Base-by-base conservation (phyloP, 306 rosid species). In the Cucurbita pepo region DNA sequence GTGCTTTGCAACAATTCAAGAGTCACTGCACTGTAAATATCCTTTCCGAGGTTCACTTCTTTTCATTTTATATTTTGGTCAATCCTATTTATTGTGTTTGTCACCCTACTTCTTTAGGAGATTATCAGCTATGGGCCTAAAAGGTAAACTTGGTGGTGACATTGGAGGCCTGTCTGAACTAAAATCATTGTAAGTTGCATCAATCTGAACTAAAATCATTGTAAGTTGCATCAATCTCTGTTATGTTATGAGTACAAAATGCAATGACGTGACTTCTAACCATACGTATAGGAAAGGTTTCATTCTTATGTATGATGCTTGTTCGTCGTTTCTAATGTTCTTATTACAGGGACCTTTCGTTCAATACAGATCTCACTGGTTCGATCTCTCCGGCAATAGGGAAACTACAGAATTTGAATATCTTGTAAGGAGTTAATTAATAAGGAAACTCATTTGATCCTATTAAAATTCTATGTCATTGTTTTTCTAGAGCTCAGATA, bases 11-110 rank as follows among this genome's bases (percentile, higher is more conserved):
- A 61, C 79, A 77, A 64, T 78, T 82, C 94, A 41, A 88, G 96
- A 60, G 88, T 94, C 74, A 94, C 95, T 45, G 88, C 97, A 73
- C 69, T 94, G 99, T 94, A 78, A 59, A 66, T 50, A 66, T 41
- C 56, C 7, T 66, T 47, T 45, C 10, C 18, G 10, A 44, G 71
- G 19, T 19, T 19, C 12, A 57, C 8, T 65, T 10, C 18, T 21
- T 45, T 64, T 6, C 55, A 21, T 44, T 66, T 45, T 44, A 66
- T 66, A 19, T 21, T 44, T 45, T 66, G 52, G 72, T 19, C 45
- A 21, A 66, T 36, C 12, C 15, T 16, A 44, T 38, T 43, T 18
- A 43, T 22, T 6, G 11, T 44, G 54, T 65, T 16, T 65, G 38
- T 43, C 55, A 45, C 21, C 54, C 40, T 47, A 4, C 4, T 47